Percentiles rank a stretch among this genome's conserved stretches.
Conservation (phyloP, 176 grass and related monocot species). For the Triticum dicoccoides region DNA sequence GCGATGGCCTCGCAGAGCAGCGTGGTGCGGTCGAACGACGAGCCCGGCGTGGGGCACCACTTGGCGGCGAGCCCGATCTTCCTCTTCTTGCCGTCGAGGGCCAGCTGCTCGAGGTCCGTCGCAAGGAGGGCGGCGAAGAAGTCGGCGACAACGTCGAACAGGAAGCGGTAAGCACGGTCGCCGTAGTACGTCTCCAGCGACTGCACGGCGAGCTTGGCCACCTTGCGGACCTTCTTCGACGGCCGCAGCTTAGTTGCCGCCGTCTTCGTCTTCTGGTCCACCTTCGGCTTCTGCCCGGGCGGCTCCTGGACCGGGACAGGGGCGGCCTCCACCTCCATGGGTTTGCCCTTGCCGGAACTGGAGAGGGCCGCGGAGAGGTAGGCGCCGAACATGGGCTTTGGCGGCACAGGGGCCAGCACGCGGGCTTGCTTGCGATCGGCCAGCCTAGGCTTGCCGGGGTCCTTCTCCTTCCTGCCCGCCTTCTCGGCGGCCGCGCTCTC, state of each 20-base stretch:
- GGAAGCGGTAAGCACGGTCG: conserved; percentile 44
- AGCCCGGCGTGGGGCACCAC: conserved; percentile 60
- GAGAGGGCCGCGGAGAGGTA: neutral
- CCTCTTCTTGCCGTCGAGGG: neutral
- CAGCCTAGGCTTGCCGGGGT: neutral
- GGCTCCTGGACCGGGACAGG: too few relatives aligned
- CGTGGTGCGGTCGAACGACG: conserved; percentile 36
- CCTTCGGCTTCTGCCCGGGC: neutral
- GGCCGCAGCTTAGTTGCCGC: neutral
- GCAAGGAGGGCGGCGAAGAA: conserved; percentile 42
- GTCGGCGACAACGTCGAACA: conserved; percentile 41
- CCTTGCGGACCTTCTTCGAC: conserved; percentile 11
- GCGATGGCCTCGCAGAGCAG: conserved; percentile 64
- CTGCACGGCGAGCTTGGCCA: conserved; percentile 12
- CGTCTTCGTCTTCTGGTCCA: neutral
- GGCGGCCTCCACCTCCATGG: neutral
- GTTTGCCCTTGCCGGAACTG: neutral
- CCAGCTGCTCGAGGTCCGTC: conserved; percentile 32
- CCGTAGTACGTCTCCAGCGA: conserved; percentile 45
- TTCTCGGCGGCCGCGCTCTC: neutral
- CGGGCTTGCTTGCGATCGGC: neutral
- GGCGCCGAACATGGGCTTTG: neutral
- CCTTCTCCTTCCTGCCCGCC: neutral
- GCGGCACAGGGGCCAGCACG: neutral
- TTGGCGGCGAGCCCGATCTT: conserved; percentile 55